Percentiles rank a stretch among this genome's conserved stretches.
phyloP scores from a whole-genome alignment of 1,284 basidiomycete genomes.

The Fomitopsis palustris region DNA sequence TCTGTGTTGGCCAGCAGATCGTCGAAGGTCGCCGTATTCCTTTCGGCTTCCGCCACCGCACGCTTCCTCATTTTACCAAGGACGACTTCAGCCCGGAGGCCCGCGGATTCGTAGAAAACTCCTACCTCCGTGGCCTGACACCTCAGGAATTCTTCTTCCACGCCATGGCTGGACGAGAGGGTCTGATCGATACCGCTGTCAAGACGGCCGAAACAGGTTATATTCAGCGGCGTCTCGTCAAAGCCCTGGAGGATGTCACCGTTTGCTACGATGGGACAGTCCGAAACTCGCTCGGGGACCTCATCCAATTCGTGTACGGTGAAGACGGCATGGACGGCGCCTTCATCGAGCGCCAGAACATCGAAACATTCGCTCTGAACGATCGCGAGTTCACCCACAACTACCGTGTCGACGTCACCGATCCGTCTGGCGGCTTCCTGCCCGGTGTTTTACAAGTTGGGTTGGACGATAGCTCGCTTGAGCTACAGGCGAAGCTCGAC shows the following conservation, averaged over 20 bases:
- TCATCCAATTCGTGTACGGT: conserved; percentile 96
- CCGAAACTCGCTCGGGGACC: conserved; percentile 92
- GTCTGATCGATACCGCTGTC: conserved; percentile 98
- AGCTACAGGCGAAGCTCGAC: conserved; percentile 88
- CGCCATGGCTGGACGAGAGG: conserved; percentile 99
- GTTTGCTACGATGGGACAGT: conserved; percentile 98
- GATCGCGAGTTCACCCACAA: conserved; percentile 85
- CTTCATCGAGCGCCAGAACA: conserved; percentile 93
- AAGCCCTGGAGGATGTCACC: conserved; percentile 97
- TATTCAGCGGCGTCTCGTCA: conserved; percentile 97
- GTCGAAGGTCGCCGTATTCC: conserved; percentile 99
- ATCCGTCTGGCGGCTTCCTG: conserved; percentile 72
- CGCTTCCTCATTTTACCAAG: conserved; percentile 96
- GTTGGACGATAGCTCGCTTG: conserved; percentile 86
- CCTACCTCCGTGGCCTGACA: conserved; percentile 95
- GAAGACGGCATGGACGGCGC: conserved; percentile 99
- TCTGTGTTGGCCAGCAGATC: conserved; percentile 97
- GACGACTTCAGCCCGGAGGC: conserved; percentile 99
- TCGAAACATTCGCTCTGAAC: conserved; percentile 86
- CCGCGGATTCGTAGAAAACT: conserved; percentile 99
- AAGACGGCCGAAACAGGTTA: conserved; percentile 99
- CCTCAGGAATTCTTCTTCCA: conserved; percentile 99
- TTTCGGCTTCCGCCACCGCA: conserved; percentile 96
- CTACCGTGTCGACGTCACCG: conserved; percentile 92
- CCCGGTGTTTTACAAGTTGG: conserved; percentile 89